Evolutionary conservation across 768 basidiomycete genomes (phyloP).

Genomic region (Leccinum barrowsii): DNA sequence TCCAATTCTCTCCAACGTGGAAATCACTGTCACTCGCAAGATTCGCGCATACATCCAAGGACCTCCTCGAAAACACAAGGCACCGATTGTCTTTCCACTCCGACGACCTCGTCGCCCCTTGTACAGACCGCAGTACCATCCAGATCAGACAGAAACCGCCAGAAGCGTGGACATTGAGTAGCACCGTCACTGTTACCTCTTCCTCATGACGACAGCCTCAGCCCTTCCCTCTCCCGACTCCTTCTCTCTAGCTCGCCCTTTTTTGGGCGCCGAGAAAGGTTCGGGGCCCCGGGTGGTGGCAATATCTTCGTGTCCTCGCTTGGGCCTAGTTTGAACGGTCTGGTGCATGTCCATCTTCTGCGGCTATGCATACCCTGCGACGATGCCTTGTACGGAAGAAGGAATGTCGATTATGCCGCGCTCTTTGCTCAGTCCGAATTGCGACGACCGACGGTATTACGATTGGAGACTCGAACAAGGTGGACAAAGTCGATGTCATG

Average conservation of each 20-base stretch:
- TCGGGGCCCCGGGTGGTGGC: conserved; percentile 1
- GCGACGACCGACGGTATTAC: neutral
- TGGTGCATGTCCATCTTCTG: neutral
- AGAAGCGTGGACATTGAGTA: neutral
- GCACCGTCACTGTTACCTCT: neutral
- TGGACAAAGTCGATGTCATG: too few species aligned
- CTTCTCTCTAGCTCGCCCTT: conserved; percentile 17
- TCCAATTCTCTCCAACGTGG: neutral
- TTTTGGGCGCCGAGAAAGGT: conserved; percentile 13
- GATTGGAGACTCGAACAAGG: too few species aligned
- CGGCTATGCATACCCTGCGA: neutral
- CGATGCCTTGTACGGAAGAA: neutral
- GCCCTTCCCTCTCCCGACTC: neutral
- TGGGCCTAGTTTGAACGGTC: neutral
- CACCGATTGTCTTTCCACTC: neutral
- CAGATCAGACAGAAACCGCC: neutral
- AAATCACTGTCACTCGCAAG: neutral
- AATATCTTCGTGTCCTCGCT: neutral
- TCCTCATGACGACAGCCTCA: neutral
- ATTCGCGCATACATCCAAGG: neutral
- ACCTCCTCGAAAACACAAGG: neutral
- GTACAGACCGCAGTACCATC: neutral
- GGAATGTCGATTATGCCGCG: neutral
- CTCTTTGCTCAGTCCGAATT: neutral
- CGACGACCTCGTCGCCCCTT: neutral